phyloP scores from a whole-genome alignment of 768 basidiomycete genomes.

The Boletus coccyginus region DNA sequence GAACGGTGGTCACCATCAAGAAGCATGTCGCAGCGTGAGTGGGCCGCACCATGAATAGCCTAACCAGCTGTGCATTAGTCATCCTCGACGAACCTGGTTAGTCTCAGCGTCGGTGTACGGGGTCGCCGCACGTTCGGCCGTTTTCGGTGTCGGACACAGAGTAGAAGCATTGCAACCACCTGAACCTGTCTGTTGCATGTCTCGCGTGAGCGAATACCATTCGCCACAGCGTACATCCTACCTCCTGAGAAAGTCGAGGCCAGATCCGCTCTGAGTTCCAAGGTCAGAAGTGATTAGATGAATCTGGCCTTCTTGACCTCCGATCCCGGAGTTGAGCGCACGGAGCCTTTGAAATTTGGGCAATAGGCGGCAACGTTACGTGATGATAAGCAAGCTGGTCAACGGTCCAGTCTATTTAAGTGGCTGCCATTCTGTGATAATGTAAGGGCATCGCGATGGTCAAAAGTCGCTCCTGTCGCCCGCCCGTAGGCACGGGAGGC shows the following conservation, averaged over 20 bases:
- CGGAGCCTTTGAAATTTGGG: conserved; percentile 42
- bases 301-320: conserved; percentile 46
- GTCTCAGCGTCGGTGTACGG: conserved; percentile 44
- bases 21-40: too few species aligned
- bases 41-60: too few species aligned
- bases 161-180: conserved; percentile 62
- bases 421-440: background rate
- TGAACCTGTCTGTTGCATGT: conserved; percentile 46
- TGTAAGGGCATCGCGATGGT: conserved; percentile 36
- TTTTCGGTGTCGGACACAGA: conserved; percentile 44
- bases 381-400: conserved; percentile 57
- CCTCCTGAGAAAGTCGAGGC: conserved; percentile 65
- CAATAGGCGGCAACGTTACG: conserved; percentile 50
- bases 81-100: conserved; percentile 24
- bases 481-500: conserved; percentile 54
- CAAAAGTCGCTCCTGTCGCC: conserved; percentile 51
- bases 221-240: background rate
- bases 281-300: conserved; percentile 40
- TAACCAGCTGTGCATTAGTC: background rate
- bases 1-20: too few species aligned
- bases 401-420: conserved; percentile 27
- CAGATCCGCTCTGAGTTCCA: conserved; percentile 47
- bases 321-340: conserved; percentile 52
- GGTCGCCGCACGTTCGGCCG: conserved; percentile 21
- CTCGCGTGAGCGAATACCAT: background rate